These are phyloP conservation scores for Fomitopsis betulina DNA, from an alignment of 1,284 basidiomycete species.

Conservation along the genomic window DNA sequence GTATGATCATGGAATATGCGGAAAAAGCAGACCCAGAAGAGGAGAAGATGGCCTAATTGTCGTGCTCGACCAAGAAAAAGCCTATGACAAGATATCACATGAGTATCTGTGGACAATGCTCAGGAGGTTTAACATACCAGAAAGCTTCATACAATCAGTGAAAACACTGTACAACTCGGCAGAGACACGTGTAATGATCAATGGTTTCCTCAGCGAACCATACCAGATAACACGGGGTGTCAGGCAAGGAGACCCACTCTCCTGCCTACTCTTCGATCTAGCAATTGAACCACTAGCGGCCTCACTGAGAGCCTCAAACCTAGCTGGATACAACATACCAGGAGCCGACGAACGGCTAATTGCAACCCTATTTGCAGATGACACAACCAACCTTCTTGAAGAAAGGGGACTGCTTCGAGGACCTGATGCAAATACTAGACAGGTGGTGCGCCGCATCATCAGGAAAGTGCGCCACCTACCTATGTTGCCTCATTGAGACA, in stretches of 20 bases:
- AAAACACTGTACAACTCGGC: slow-evolving; percentile 22
- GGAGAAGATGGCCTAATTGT: slow-evolving; percentile 23
- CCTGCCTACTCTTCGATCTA: slow-evolving; percentile 32
- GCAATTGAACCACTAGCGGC: slow-evolving; percentile 31
- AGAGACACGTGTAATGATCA: slow-evolving; percentile 20
- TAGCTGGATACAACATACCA: slow-evolving; percentile 26
- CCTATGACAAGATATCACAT: neutral
- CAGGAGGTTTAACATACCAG: slow-evolving; percentile 14
- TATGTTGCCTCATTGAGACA: too few species aligned
- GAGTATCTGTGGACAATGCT: slow-evolving; percentile 27
- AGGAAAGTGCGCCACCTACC: too few species aligned
- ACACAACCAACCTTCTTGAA: slow-evolving; percentile 5
- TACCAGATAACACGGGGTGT: slow-evolving; percentile 23
- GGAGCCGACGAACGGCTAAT: neutral
- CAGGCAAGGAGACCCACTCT: slow-evolving; percentile 30
- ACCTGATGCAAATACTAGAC: neutral
- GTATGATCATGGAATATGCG: slow-evolving; percentile 27
- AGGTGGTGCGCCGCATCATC: neutral
- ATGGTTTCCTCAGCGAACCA: slow-evolving; percentile 16
- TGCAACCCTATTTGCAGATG: slow-evolving; percentile 4
- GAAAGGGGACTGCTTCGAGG: neutral
- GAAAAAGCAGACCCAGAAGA: slow-evolving; percentile 13
- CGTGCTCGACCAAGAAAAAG: slow-evolving; percentile 21
- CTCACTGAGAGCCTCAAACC: neutral
- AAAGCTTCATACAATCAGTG: slow-evolving; percentile 14